Conservation (phyloP, 139 green algal genomes). For the Chlamydomonas incerta region DNA sequence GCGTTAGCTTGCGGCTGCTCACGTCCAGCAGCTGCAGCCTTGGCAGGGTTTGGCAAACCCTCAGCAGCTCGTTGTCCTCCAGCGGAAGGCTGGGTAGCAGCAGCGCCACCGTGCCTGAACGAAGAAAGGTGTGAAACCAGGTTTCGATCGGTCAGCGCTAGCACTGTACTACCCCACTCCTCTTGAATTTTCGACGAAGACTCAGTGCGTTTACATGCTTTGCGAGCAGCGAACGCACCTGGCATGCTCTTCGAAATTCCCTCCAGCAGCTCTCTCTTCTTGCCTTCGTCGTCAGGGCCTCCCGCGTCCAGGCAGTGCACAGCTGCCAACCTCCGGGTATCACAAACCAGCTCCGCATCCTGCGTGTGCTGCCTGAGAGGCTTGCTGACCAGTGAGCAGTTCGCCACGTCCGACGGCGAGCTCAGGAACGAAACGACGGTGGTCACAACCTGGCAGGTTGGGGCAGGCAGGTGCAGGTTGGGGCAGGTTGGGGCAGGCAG, state of each 20-base stretch:
- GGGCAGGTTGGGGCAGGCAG: no score
- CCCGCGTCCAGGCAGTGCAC: neutral
- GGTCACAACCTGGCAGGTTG: conserved; percentile 11
- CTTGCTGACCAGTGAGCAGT: neutral
- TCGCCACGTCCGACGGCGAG: neutral
- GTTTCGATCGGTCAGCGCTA: no score
- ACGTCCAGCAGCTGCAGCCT: conserved; percentile 61
- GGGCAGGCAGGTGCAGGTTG: no score
- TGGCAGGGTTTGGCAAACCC: conserved; percentile 24
- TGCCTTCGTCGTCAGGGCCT: neutral
- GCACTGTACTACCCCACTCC: no score
- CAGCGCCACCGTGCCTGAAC: conserved; percentile 55
- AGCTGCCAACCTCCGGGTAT: neutral
- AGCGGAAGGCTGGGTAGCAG: conserved; percentile 57
- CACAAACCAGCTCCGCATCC: conserved; percentile 4
- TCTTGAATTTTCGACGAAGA: no score
- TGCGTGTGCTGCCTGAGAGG: neutral
- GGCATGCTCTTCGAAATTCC: conserved; percentile 50
- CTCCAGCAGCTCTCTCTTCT: neutral
- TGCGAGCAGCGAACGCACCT: no score
- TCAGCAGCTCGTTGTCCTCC: conserved; percentile 58
- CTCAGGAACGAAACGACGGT: neutral
- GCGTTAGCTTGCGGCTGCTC: conserved; percentile 69
- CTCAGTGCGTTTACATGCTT: no score
- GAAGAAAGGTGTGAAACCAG: no score